phyloP scores from a whole-genome alignment of 2,329 filamentous ascomycete species.

The Bipolaris bicolor region DNA sequence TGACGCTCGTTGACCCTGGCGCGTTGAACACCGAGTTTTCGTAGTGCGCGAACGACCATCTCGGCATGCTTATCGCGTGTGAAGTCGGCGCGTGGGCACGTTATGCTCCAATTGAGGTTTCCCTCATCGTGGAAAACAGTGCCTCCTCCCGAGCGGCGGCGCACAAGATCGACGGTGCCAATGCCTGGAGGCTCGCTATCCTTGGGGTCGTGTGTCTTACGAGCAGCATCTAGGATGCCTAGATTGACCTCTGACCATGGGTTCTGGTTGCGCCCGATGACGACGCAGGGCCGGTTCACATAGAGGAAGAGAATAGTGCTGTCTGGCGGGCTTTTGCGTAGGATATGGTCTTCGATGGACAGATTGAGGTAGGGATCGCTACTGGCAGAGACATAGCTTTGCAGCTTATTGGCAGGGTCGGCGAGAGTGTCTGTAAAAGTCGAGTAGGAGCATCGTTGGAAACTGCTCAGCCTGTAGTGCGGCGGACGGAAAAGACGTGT shows the following conservation, averaged over 20 bases:
- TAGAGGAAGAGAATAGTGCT: conserved; percentile 87
- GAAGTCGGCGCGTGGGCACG: conserved; percentile 77
- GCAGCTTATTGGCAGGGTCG: conserved; percentile 46
- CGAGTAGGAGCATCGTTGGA: conserved; percentile 13
- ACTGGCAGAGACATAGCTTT: conserved; percentile 59
- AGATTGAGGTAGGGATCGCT: conserved; percentile 86
- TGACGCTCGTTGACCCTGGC: conserved; percentile 86
- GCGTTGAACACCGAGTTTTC: conserved; percentile 61
- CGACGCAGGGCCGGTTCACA: conserved; percentile 82
- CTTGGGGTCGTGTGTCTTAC: conserved; percentile 23
- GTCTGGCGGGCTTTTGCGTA: conserved; percentile 73
- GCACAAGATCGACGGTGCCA: conserved; percentile 68
- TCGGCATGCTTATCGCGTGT: conserved; percentile 86
- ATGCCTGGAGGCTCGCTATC: conserved; percentile 49
- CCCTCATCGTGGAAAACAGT: conserved; percentile 92
- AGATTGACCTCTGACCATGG: conserved; percentile 93
- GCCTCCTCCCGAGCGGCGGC: conserved; percentile 85
- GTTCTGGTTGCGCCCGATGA: conserved; percentile 96
- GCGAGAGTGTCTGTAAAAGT: conserved; percentile 41
- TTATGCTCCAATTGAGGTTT: conserved; percentile 95
- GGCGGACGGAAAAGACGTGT: neutral
- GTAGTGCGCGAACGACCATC: conserved; percentile 88
- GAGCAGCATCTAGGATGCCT: conserved; percentile 59
- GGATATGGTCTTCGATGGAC: conserved; percentile 88
- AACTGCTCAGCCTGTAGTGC: neutral